Conservation (phyloP, 106 monocot genomes). For the Acorus gramineus region DNA sequence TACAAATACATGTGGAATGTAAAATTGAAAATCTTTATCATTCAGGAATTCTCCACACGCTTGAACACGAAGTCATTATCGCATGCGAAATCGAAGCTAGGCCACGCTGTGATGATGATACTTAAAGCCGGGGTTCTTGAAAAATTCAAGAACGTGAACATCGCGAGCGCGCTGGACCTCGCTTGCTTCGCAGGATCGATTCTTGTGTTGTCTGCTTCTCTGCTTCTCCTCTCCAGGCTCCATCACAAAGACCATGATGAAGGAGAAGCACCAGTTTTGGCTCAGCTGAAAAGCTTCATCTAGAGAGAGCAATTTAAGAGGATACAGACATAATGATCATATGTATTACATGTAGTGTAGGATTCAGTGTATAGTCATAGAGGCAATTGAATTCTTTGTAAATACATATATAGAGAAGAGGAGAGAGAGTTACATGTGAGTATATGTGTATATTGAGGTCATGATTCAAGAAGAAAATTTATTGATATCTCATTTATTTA, state of each 20-base stretch:
- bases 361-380: no score
- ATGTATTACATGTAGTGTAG: no score
- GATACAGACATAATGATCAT: no score
- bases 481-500: no score
- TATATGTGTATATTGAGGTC: no score
- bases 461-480: no score
- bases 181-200: constrained; percentile 20
- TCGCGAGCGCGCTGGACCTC: constrained; percentile 9
- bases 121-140: constrained; percentile 15
- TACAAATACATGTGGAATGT: background rate
- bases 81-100: constrained; percentile 11
- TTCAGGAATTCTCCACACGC: background rate
- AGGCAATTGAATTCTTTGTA: no score
- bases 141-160: constrained; percentile 13
- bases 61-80: constrained; percentile 8
- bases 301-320: no score
- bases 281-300: no score
- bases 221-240: constrained; percentile 17
- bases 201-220: constrained; percentile 9
- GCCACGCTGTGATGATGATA: constrained; percentile 19
- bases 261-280: no score
- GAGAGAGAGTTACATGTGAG: no score
- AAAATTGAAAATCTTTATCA: background rate
- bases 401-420: no score
- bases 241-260: background rate